Base-by-base conservation (phyloP, 306 rosid species). In the Pyrus betulifolia region DNA sequence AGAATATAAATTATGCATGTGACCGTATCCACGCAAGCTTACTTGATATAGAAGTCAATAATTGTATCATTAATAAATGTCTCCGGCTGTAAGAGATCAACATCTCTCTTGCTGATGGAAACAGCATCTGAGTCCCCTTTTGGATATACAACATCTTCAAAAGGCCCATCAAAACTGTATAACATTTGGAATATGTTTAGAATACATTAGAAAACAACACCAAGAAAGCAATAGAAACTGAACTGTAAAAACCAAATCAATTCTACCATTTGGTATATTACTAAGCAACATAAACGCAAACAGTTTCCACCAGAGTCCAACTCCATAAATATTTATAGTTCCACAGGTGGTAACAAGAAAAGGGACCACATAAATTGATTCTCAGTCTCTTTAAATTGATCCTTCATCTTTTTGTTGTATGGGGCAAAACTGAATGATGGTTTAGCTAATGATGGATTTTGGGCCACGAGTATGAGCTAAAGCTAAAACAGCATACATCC, bases 101-200 rank as follows among this genome's bases (percentile, higher is more conserved):
- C 97, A 67, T 94, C 98, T 88, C 98, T 89, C 86, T 86, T 91
- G 85, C 91, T 82, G 18, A 94, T 84, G 75, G 97, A 88, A 82
- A 94, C 96, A 19, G 98, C 96, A 89, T 94, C 98, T 21, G 92
- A 82, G 63, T 94, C 95, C 82, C 98, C 98, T 86, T 91, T 87
- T 4, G 98, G 98, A 84, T 91, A 94, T 84, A 94, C 60, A 67
- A 94, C 88, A 59, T 89, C 97, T 74, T 85, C 96, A 83, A 90
- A 94, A 77, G 86, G 86, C 85, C 87, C 86, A 28, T 89, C 90
- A 65, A 94, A 91, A 85, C 98, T 93, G 97, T 69, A 84, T 45
- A 78, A 52, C 65, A 68, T 70, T 58, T 71, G 73, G 80, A 69
- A 71, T 35, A 79, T 64, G 80, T 66, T 69, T 67, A 72, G 67